Percentiles rank a stretch among this genome's conserved stretches.
Evolutionary conservation across 192 early-diverging fungal species (phyloP).

Genomic region (Rhizophagus sp.): DNA sequence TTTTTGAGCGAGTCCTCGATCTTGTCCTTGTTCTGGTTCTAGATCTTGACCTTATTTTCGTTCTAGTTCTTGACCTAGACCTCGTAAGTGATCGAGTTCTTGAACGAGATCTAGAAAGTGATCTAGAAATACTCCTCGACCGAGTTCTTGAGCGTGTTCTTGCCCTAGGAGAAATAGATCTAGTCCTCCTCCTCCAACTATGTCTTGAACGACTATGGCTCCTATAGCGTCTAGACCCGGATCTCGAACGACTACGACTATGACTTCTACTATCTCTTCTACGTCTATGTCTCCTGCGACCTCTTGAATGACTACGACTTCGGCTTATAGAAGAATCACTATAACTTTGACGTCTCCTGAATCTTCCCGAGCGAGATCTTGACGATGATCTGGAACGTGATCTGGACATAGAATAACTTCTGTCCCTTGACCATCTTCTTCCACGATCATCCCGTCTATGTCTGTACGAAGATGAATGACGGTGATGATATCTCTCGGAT

Average conservation of each 20-base stretch:
- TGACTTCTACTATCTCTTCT: slow-evolving; percentile 17
- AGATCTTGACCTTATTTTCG: neutral
- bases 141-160: slow-evolving; percentile 11
- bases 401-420: slow-evolving; percentile 23
- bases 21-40: slow-evolving; percentile 11
- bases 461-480: neutral
- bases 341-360: slow-evolving; percentile 22
- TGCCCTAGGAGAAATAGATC: neutral
- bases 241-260: slow-evolving; percentile 11
- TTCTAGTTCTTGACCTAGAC: neutral
- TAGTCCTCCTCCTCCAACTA: slow-evolving; percentile 1
- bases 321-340: slow-evolving; percentile 18
- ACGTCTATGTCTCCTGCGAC: slow-evolving; percentile 8
- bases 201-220: slow-evolving; percentile 22
- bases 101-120: slow-evolving; percentile 10
- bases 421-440: slow-evolving; percentile 21
- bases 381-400: slow-evolving; percentile 17
- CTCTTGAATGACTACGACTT: slow-evolving; percentile 20
- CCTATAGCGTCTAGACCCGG: slow-evolving; percentile 18
- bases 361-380: slow-evolving; percentile 6
- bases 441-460: slow-evolving; percentile 17
- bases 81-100: slow-evolving; percentile 1
- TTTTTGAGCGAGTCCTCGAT: slow-evolving; percentile 8
- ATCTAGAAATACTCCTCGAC: neutral
- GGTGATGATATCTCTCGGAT: slow-evolving; percentile 7